Evolutionary conservation across 768 basidiomycete genomes (phyloP).

Genomic region (Daedalea quercina): DNA sequence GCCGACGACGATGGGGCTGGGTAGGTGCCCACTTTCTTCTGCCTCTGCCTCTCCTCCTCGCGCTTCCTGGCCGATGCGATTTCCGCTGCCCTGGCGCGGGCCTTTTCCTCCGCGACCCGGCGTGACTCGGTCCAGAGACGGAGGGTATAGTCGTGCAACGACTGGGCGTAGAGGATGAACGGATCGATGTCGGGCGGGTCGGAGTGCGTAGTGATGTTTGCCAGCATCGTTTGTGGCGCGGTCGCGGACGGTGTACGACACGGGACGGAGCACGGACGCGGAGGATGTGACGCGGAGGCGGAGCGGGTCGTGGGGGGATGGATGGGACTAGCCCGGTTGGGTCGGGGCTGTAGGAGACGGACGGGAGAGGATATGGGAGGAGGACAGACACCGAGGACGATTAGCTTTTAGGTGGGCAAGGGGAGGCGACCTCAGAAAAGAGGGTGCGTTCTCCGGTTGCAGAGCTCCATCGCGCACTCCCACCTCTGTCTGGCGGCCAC

Average conservation of each 20-base stretch:
- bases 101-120: constrained; percentile 45
- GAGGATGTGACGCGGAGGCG: not conserved
- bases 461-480: constrained; percentile 3
- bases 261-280: not conserved
- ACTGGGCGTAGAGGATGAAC: constrained; percentile 51
- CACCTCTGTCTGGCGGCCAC: not conserved
- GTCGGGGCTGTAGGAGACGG: not conserved
- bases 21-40: not conserved
- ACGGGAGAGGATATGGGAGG: not conserved
- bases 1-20: not conserved
- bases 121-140: constrained; percentile 62
- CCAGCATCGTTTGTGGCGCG: not conserved
- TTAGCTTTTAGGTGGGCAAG: constrained; percentile 3
- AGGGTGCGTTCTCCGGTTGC: constrained; percentile 3
- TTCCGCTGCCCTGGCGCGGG: constrained; percentile 13
- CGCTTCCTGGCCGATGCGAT: constrained; percentile 8
- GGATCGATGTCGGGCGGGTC: constrained; percentile 15
- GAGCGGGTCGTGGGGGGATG: not conserved
- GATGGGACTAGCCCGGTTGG: not conserved
- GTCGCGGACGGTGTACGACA: not conserved
- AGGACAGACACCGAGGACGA: not conserved
- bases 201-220: constrained; percentile 1
- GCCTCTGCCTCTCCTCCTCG: constrained; percentile 7
- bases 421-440: not conserved
- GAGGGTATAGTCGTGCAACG: constrained; percentile 63